Base-by-base conservation (phyloP, 495 filamentous ascomycete genomes). In the Trypethelium eluteriae region DNA sequence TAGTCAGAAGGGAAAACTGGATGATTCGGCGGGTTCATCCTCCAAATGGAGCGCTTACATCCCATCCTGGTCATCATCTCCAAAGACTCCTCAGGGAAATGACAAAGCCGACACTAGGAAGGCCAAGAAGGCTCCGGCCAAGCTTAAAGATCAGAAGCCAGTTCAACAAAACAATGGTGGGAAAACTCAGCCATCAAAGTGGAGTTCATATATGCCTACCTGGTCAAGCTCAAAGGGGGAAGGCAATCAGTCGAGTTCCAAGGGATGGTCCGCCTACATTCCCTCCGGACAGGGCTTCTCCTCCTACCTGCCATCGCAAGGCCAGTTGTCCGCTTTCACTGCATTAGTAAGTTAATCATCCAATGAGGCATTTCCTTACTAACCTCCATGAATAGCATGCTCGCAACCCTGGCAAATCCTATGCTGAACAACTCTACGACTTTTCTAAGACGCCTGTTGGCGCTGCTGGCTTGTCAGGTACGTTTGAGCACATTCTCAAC, bases 401-500 rank as follows among this genome's bases (percentile, higher is more conserved):
- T 39, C 64, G 72, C 32, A 74, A 78, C 65, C 74, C 71, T 12
- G 74, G 73, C 44, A 78, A 78, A 70, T 73, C 71, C 39, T 77
- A 77, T 64, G 66, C 74, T 3, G 75, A 78, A 64, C 76, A 78
- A 46, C 64, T 78, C 35, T 74, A 76, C 41, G 74, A 76, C 39
- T 78, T 78, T 57, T 76, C 74, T 0, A 77, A 77, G 64, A 78
- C 76, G 5, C 76, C 76, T 3, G 76, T 78, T 9, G 76, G 76
- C 32, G 76, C 76, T 32, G 76, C 70, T 56, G 69, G 69, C 62
- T 56, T 71, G 62, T 63, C 69, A 38, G 73, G 72, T 76, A 67
- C 32, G 38, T 62, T 12, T n/a, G n/a, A 44, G 16, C 56, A 9
- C 18, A 38, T 47, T 18, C 9, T 49, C 62, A n/a, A 12, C 14